Percentiles rank a stretch among this genome's conserved stretches.
Evolutionary conservation across 1,284 basidiomycete species (phyloP).

Genomic region (Pisolithus thermaeus): DNA sequence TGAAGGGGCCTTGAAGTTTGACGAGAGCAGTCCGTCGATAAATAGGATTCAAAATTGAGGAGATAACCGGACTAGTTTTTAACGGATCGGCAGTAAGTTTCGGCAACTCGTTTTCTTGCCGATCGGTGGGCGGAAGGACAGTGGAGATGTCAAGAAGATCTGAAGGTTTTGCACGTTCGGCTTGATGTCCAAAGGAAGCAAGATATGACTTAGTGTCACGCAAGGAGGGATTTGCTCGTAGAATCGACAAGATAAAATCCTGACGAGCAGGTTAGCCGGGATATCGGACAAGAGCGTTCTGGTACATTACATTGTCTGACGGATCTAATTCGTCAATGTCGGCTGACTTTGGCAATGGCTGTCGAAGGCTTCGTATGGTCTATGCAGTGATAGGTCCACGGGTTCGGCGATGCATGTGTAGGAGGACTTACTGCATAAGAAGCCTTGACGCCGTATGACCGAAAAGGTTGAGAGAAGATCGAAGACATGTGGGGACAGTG

Average conservation of each 20-base stretch:
- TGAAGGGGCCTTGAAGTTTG: slow-evolving; percentile 96
- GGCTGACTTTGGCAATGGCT: slow-evolving; percentile 20
- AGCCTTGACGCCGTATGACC: slow-evolving; percentile 44
- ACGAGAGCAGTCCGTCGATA: slow-evolving; percentile 86
- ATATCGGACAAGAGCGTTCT: not conserved
- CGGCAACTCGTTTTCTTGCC: slow-evolving; percentile 19
- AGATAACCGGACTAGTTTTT: slow-evolving; percentile 50
- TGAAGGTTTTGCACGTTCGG: slow-evolving; percentile 24
- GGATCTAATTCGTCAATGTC: slow-evolving; percentile 45
- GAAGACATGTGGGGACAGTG: slow-evolving; percentile 9
- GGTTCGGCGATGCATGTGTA: not conserved
- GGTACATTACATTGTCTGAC: slow-evolving; percentile 43
- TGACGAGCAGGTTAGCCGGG: slow-evolving; percentile 30
- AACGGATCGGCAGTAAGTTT: slow-evolving; percentile 22
- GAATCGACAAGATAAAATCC: slow-evolving; percentile 96
- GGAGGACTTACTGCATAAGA: slow-evolving; percentile 49
- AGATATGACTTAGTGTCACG: slow-evolving; percentile 90
- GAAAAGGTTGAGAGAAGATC: slow-evolving; percentile 18
- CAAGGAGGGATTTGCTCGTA: slow-evolving; percentile 88
- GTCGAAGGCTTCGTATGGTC: slow-evolving; percentile 46
- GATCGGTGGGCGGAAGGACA: slow-evolving; percentile 10
- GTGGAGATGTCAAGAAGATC: slow-evolving; percentile 16
- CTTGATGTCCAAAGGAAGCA: slow-evolving; percentile 69
- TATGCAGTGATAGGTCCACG: slow-evolving; percentile 20
- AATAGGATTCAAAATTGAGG: slow-evolving; percentile 82